Evolutionary conservation across 495 filamentous ascomycete genomes (phyloP).

Genomic region (Corynascus novoguineensis): DNA sequence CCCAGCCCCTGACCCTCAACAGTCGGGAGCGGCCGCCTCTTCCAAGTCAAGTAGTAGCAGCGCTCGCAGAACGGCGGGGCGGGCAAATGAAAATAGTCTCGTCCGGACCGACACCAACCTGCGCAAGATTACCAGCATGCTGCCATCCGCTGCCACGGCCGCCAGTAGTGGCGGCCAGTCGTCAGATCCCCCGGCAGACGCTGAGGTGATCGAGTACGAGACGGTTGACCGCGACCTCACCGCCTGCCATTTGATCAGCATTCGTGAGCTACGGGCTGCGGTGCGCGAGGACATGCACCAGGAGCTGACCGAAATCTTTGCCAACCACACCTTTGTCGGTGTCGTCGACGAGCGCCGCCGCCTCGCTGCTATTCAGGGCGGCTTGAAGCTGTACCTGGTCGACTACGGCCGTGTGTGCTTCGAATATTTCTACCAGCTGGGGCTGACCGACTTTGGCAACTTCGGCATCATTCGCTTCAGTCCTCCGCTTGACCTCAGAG

Average conservation of each 20-base stretch:
- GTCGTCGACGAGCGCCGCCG: conserved; percentile 83
- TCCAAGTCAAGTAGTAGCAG: conserved; percentile 38
- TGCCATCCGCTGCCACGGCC: conserved; percentile 45
- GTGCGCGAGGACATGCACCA: conserved; percentile 86
- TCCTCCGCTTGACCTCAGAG: conserved; percentile 63
- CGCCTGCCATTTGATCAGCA: conserved; percentile 63
- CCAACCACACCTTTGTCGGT: conserved; percentile 88
- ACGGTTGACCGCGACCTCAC: conserved; percentile 61
- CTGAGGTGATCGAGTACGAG: conserved; percentile 54
- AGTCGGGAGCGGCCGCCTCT: conserved; percentile 26
- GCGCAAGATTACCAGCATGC: conserved; percentile 95
- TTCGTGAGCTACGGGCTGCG: conserved; percentile 72
- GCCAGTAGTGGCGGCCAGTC: not conserved
- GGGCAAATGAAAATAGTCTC: conserved; percentile 80
- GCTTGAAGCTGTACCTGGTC: conserved; percentile 86
- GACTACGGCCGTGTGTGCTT: conserved; percentile 86
- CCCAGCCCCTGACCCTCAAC: conserved; percentile 28
- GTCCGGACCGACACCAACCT: conserved; percentile 84
- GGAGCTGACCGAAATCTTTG: conserved; percentile 81
- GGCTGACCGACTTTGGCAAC: conserved; percentile 93
- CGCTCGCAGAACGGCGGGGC: conserved; percentile 41
- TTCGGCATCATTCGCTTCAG: conserved; percentile 81
- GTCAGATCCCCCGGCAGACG: not conserved
- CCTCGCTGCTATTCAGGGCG: conserved; percentile 85
- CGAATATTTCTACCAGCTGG: conserved; percentile 96